Percentiles rank a stretch among this genome's conserved stretches.
Evolutionary conservation across 148 eudicot genomes (phyloP).

Genomic region (Nyssa sinensis): DNA sequence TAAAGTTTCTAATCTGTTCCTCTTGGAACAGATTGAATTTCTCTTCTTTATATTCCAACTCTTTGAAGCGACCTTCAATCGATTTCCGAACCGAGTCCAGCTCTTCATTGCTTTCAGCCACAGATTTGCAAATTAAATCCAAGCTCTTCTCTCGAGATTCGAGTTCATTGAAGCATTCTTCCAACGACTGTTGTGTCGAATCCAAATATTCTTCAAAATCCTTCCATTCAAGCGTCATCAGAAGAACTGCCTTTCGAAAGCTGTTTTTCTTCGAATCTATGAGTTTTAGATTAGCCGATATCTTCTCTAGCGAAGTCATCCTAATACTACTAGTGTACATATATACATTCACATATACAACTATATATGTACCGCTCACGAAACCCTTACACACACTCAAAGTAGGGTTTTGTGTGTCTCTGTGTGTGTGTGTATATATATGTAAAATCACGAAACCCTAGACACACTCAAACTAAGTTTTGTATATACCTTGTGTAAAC

Average conservation of each 20-base stretch:
- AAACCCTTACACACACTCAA: too few relatives aligned
- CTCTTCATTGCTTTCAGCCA: slow-evolving; percentile 8
- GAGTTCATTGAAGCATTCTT: slow-evolving; percentile 5
- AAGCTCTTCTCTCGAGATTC: slow-evolving; percentile 13
- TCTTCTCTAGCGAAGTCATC: background rate
- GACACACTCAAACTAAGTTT: too few relatives aligned
- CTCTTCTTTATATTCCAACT: slow-evolving; percentile 7
- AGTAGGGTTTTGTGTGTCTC: too few relatives aligned
- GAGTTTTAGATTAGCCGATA: background rate
- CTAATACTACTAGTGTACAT: background rate
- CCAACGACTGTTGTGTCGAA: background rate
- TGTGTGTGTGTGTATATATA: too few relatives aligned
- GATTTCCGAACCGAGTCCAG: background rate
- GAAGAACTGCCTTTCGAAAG: slow-evolving; percentile 11
- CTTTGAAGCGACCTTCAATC: slow-evolving; percentile 3
- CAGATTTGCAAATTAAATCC: slow-evolving; percentile 11
- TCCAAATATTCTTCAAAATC: slow-evolving; percentile 31
- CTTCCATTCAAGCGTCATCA: slow-evolving; percentile 31
- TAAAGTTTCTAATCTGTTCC: slow-evolving; percentile 1
- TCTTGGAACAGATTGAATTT: background rate
- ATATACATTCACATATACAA: background rate
- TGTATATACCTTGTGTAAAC: too few relatives aligned
- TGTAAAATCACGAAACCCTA: too few relatives aligned
- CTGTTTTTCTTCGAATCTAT: slow-evolving; percentile 9
- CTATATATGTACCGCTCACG: background rate